Base-by-base conservation (phyloP, 352 stramenopile genomes). In the Discostella stelligera region DNA sequence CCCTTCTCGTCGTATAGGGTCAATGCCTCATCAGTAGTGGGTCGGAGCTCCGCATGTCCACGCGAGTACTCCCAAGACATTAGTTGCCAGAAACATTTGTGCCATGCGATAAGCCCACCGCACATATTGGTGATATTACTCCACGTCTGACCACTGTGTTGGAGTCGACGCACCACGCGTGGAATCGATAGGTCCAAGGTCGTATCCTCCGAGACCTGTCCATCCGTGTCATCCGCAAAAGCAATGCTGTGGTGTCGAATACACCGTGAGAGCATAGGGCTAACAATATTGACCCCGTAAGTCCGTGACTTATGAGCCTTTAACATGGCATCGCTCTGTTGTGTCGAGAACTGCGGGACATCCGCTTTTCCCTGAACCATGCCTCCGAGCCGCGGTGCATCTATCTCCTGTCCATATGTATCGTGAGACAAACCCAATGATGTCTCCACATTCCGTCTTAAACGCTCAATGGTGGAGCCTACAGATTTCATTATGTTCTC, bases 311-410 rank as follows among this genome's bases (percentile, higher is more conserved):
- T 41, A 60, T 76, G 68, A 0, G 62, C 63, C 16, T 66, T 32
- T 0, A 82, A 25, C 10, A 71, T 21, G 9, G 37, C 66, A 27
- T 32, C 65, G 23, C 54, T 74, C 11, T 61, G 39, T n/a, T 18
- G n/a, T 13, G 11, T 25, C 23, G n/a, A 67, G 9, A 75, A 21
- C 7, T 4, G n/a, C 1, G 21, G 56, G 48, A 53, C n/a, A 64
- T 82, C 67, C 18, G n/a, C 67, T 50, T 62, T 82, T 0, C 74
- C 67, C 44, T 78, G 74, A 0, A 74, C 25, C 50, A 74, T 68
- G 0, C 74, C 74, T 0, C 27, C 9, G 0, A 82, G 41, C n/a
- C n/a, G n/a, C n/a, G 52, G 10, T n/a, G n/a, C 48, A 0, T 27
- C 61, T 0, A 8, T 5, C 2, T 25, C 37, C 9, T 77, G 49